Evolutionary conservation across 2,329 filamentous ascomycete genomes (phyloP).

Genomic region (Colletotrichum tropicicola): DNA sequence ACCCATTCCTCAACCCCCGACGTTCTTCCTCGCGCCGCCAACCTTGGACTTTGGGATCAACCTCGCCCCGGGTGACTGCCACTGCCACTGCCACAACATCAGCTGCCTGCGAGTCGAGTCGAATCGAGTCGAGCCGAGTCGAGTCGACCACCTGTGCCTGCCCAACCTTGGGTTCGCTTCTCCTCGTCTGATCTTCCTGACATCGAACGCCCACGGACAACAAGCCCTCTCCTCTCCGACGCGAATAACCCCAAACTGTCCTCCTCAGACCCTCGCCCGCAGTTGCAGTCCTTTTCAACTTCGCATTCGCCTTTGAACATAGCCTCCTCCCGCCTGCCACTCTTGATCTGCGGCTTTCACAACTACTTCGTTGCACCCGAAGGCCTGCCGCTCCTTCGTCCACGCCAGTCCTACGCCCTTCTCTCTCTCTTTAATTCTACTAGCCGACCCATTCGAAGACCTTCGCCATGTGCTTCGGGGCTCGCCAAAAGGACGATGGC

Average conservation of each 20-base stretch:
- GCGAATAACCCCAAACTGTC: background rate
- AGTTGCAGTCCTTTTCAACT: background rate
- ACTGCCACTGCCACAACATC: background rate
- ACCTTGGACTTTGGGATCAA: slow-evolving; percentile 1
- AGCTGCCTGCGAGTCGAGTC: background rate
- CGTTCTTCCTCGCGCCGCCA: background rate
- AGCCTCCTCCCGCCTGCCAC: background rate
- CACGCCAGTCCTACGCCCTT: background rate
- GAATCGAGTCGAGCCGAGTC: background rate
- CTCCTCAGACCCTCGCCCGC: background rate
- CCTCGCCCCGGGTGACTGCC: background rate
- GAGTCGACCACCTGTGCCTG: background rate
- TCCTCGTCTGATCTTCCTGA: slow-evolving; percentile 22
- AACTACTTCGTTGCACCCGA: background rate
- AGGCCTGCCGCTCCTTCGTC: slow-evolving; percentile 1
- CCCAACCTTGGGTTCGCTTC: background rate
- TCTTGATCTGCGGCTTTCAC: background rate
- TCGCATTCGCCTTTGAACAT: slow-evolving; percentile 9
- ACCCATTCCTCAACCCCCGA: slow-evolving; percentile 14
- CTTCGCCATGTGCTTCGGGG: slow-evolving; percentile 71
- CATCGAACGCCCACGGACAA: slow-evolving; percentile 18
- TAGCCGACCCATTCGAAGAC: background rate
- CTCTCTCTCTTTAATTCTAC: background rate
- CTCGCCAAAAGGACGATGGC: slow-evolving; percentile 59
- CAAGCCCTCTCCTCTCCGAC: background rate